Evolutionary conservation across 1,284 basidiomycete species (phyloP), one percentile per base, ranked within the genome.

Genomic region (Crepidotus sp.): DNA sequence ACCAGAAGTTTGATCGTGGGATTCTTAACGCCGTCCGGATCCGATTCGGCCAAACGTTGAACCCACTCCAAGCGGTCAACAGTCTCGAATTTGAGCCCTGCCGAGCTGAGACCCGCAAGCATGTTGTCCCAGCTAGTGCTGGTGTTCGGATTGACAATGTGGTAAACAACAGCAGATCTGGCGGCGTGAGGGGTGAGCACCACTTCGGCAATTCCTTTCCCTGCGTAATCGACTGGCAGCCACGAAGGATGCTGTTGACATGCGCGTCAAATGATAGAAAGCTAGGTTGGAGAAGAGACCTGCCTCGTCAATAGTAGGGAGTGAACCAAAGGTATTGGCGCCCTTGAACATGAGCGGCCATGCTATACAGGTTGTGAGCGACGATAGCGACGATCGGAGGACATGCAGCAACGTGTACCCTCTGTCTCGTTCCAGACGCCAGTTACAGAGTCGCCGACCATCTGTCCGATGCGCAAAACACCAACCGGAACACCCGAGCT

Each of bases 201-300:
- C 35, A 80, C 62, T 41, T 80, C 75, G 26, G 66, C 53, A 45
- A 81, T 71, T 6, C 68, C 66, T 21, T 61, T 57, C 0, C 69
- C 79, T 0, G 77, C 77, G 35, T 65, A 62, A 57, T 81, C 69
- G 35, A 80, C 73, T 0, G 76, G 76, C 1, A 81, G 62, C 78
- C 77, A 82, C 9, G 70, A 69, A 2, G 68, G 62, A 21, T 59
- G 54, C 64, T 70, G 32, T 19, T n/a, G 13, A 14, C 6, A 14
- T 21, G 21, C 3, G n/a, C 3, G 10, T 42, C 6, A 35, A 27
- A 25, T 18, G 6, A 35, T 7, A 3, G 10, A 26, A n/a, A 22
- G 27, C 39, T 18, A 33, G 4, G 19, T 18, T 11, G 31, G 15
- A 26, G 30, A 22, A 18, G 36, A 17, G n/a, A 59, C 59, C 10